Conservation (phyloP, 2,329 filamentous ascomycete species). For the Arthrobotrys sinensis region DNA sequence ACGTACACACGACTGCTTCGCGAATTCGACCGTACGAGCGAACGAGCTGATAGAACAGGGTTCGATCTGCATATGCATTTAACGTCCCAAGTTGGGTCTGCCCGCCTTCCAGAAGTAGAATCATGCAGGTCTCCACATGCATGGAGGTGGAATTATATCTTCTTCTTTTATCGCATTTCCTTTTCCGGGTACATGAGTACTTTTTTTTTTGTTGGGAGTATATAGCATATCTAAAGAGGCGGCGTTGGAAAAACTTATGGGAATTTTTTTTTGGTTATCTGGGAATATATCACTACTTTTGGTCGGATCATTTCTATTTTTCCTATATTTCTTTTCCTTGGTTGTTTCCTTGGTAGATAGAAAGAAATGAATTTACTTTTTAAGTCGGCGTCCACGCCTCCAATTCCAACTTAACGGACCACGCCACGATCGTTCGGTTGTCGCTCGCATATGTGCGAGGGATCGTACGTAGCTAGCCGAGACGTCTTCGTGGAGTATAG, state of each 20-base stretch:
- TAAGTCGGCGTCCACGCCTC: constrained; percentile 51
- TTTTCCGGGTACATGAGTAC: neutral
- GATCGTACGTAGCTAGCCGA: constrained; percentile 33
- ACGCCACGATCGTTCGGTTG: constrained; percentile 18
- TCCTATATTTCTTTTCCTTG: constrained; percentile 13
- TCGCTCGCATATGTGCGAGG: constrained; percentile 30
- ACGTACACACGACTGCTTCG: neutral
- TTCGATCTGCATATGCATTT: constrained; percentile 25
- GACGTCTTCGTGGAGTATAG: neutral
- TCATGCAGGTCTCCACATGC: neutral
- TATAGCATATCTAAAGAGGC: constrained; percentile 17
- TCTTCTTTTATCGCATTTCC: neutral
- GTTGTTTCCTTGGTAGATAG: constrained; percentile 11
- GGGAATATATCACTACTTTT: constrained; percentile 18
- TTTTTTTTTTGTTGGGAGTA: constrained; percentile 9
- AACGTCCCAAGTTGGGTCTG: neutral
- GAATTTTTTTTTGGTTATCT: constrained; percentile 4
- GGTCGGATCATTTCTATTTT: constrained; percentile 13
- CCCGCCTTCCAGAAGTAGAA: constrained; percentile 40
- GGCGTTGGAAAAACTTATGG: constrained; percentile 18
- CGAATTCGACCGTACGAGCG: constrained; percentile 7
- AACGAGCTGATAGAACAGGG: neutral
- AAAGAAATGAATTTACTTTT: constrained; percentile 27
- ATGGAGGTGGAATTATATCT: neutral
- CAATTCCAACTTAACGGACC: constrained; percentile 11